Base-by-base conservation (phyloP, 2,329 filamentous ascomycete species). In the Fusarium coffeatum region DNA sequence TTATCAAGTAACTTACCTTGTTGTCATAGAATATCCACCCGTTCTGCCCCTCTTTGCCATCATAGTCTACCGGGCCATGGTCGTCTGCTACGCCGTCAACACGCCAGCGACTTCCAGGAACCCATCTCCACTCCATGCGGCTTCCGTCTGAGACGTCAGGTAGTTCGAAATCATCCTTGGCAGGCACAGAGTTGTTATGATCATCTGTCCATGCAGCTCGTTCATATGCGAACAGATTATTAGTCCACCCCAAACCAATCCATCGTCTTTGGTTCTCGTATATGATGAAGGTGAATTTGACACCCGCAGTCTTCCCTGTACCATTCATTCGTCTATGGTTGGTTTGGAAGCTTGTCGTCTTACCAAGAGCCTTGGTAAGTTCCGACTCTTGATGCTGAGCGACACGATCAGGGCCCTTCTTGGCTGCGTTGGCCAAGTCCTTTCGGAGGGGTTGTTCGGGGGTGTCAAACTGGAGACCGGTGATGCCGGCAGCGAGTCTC, bases 21-120 rank as follows among this genome's bases (percentile, higher is more conserved):
- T 95, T 98, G 76, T 99, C 96, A 77, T 98, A 99, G 80, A 96
- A 99, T 40, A 97, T 93, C 96, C 96, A 99, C 2, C 94, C 96
- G 72, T 90, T 88, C 75, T 82, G 89, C 6, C 88, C 91, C 25
- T 90, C 86, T 2, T 87, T 83, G 4, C 84, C 83, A 57, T 89
- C 88, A 68, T 87, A 87, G 64, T 84, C 87, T 7, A 81, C 73
- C 0, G 77, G 64, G 2, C 67, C 78, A 18, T 79, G 71, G 20
- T 84, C 81, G 80, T 89, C 88, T 1, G 85, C 79, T 2, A 89
- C 89, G 1, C 92, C 92, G 74, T 98, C 95, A 27, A 98, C 90
- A 56, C 89, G 88, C 96, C 96, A 99, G 59, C 92, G 88, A 72
- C 92, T 92, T 2, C 88, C 90, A n/a, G 91, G 87, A 0, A 93